Conservation (phyloP, 495 filamentous ascomycete genomes). For the Penicillium subrubescens region DNA sequence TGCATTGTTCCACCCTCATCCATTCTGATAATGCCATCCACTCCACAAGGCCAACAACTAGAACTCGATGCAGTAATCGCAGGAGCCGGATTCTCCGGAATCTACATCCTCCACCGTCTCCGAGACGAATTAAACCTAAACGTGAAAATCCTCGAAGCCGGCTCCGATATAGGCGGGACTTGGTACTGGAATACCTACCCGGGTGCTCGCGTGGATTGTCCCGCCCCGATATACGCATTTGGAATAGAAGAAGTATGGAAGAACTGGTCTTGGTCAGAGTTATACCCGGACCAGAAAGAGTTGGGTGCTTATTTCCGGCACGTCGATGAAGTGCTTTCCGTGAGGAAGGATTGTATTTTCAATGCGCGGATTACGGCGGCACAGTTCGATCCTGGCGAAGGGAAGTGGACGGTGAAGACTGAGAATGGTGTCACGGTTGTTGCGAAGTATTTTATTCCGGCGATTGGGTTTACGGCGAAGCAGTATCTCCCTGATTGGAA, state of each 20-base stretch:
- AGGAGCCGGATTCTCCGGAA: not conserved
- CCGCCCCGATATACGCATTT: slow-evolving; percentile 54
- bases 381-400: slow-evolving; percentile 40
- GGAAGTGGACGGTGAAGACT: slow-evolving; percentile 51
- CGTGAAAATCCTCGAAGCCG: slow-evolving; percentile 44
- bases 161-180: slow-evolving; percentile 46
- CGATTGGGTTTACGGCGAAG: slow-evolving; percentile 35
- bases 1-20: not conserved
- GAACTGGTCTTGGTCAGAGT: slow-evolving; percentile 53
- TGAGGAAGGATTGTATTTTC: slow-evolving; percentile 56
- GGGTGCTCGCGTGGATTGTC: slow-evolving; percentile 49
- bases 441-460: slow-evolving; percentile 52
- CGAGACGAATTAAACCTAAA: not conserved
- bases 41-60: not conserved
- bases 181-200: slow-evolving; percentile 58
- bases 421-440: slow-evolving; percentile 46
- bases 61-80: not conserved
- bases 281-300: slow-evolving; percentile 54
- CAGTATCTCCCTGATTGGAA: slow-evolving; percentile 48
- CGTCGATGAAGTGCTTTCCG: slow-evolving; percentile 48
- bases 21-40: not conserved
- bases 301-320: slow-evolving; percentile 58
- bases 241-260: slow-evolving; percentile 54
- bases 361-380: slow-evolving; percentile 48
- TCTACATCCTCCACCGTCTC: not conserved